phyloP scores from a whole-genome alignment of 1,139 yeast genomes.

The Geotrichum siamense region DNA sequence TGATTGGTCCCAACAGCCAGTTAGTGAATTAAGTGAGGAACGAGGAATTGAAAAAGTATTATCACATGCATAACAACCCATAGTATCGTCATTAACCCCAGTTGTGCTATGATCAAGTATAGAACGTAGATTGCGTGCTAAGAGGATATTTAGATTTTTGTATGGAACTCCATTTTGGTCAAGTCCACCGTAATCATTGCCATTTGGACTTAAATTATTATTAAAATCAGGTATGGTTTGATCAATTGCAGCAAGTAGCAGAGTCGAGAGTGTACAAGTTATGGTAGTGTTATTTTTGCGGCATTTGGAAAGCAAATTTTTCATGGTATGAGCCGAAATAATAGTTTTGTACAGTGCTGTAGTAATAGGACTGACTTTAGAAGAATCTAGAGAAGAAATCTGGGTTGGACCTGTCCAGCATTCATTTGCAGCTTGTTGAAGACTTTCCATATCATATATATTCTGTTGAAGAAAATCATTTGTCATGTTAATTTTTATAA shows the following conservation, averaged over 20 bases:
- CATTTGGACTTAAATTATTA: background rate
- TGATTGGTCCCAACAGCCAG: background rate
- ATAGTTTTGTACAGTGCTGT: background rate
- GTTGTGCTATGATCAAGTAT: background rate
- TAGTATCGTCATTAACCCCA: background rate
- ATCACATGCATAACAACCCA: background rate
- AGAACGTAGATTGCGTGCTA: background rate
- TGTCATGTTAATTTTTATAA: background rate
- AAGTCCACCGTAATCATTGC: constrained; percentile 11
- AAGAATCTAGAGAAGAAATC: background rate
- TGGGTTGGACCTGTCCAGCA: background rate
- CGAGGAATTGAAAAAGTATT: background rate
- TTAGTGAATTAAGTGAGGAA: background rate
- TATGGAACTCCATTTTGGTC: constrained; percentile 4
- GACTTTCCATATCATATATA: background rate
- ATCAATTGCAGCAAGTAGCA: constrained; percentile 6
- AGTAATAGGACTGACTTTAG: background rate
- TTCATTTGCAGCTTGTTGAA: background rate
- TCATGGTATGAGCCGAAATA: constrained; percentile 2
- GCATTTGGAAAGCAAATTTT: background rate
- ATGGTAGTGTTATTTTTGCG: constrained; percentile 1
- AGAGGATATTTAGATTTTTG: background rate
- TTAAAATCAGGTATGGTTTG: constrained; percentile 8
- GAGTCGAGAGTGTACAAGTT: constrained; percentile 1
- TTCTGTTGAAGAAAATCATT: background rate